A percentile compares a stretch with the other conserved stretches of the same genome.
These are phyloP conservation scores for Venturia asperata DNA, from an alignment of 2,329 filamentous ascomycete genomes.

Conservation along the genomic window DNA sequence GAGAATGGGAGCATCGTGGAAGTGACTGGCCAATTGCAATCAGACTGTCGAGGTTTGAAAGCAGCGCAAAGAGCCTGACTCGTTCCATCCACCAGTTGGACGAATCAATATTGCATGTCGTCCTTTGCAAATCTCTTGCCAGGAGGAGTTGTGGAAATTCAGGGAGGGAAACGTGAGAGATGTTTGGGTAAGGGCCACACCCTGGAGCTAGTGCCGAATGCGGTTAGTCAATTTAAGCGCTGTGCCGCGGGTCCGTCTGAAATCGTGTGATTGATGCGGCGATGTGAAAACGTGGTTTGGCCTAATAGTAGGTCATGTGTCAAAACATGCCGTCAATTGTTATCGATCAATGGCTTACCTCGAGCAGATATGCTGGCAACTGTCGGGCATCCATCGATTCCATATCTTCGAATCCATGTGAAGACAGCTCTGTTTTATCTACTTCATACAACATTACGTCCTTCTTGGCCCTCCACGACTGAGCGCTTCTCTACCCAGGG, in stretches of 20 bases:
- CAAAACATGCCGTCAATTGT: not conserved
- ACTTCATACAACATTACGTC: not conserved
- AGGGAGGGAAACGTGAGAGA: not conserved
- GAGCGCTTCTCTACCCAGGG: not conserved
- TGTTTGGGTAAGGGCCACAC: too few species aligned
- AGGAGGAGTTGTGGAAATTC: not conserved
- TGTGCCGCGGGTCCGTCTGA: too few species aligned
- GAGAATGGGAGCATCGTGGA: not conserved
- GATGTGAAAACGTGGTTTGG: too few species aligned
- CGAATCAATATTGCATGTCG: not conserved
- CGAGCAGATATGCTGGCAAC: too few species aligned
- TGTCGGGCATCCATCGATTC: not conserved
- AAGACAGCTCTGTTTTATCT: not conserved
- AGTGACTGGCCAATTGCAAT: not conserved
- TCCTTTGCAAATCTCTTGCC: not conserved
- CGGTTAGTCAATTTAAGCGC: not conserved
- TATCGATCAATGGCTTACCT: not conserved
- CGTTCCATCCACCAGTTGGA: not conserved
- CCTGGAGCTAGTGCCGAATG: not conserved
- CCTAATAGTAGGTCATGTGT: not conserved
- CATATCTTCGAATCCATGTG: not conserved
- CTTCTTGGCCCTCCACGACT: not conserved
- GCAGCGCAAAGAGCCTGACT: not conserved
- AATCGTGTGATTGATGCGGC: too few species aligned
- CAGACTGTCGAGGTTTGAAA: not conserved